Evolutionary conservation across 108 stramenopile genomes (phyloP).

Genomic region (Nannochloropsis salina): DNA sequence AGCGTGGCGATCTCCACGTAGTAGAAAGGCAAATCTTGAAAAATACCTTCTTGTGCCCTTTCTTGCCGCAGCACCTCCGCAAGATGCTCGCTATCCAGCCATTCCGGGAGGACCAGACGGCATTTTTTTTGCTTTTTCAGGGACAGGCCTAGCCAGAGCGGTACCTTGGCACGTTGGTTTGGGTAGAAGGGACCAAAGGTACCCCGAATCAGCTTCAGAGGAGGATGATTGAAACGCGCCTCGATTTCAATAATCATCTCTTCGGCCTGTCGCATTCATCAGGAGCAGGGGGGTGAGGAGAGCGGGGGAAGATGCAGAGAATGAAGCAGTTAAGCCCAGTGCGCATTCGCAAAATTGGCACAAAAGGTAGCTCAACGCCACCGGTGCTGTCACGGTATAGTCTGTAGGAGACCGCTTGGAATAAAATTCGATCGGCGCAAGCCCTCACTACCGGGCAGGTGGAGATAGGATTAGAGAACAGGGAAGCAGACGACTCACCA

Average conservation of each 20-base stretch:
- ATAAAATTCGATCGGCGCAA: too few relatives aligned
- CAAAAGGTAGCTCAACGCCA: too few relatives aligned
- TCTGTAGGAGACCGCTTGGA: too few relatives aligned
- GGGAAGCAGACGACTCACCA: neutral
- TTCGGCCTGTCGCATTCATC: neutral
- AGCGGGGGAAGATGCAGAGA: neutral
- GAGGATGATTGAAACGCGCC: neutral
- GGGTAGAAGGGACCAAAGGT: neutral
- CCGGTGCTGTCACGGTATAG: too few relatives aligned
- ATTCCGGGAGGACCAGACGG: neutral
- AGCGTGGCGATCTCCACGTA: slow-evolving; percentile 1
- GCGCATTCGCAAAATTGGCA: too few relatives aligned
- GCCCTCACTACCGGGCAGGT: too few relatives aligned
- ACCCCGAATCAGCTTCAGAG: neutral
- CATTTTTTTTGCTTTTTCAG: slow-evolving; percentile 2
- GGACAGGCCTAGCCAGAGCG: neutral
- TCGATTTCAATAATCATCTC: neutral
- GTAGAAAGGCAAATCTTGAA: neutral
- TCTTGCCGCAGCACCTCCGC: neutral
- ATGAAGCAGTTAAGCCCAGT: neutral
- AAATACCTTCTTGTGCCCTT: neutral
- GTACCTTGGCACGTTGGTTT: slow-evolving; percentile 10
- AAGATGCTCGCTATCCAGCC: neutral
- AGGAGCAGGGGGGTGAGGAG: neutral
- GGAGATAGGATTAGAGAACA: too few relatives aligned